Base-by-base conservation (phyloP, 306 rosid genomes). In the Amphicarpaea edgeworthii region DNA sequence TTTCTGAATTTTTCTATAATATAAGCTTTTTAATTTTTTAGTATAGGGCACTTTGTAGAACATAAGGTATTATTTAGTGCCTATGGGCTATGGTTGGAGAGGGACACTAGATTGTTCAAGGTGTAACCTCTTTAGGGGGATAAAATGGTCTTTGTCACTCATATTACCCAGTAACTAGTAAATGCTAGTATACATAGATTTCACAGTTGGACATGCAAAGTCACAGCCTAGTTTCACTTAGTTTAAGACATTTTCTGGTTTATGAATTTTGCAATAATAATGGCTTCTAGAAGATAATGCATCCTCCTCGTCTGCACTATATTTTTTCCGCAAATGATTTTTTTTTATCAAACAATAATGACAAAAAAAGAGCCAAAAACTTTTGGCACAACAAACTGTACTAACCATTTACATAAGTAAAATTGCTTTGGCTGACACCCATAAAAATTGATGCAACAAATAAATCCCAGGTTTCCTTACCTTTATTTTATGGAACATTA, bases 391-490 rank as follows among this genome's bases (percentile, higher is more conserved):
- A 54, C 51, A 57, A 42, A 68, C 28, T 9, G n/a, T 61, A 8
- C 20, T 7, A 5, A 26, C 23, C 45, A 28, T 28, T 77, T 47
- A 28, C 53, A 51, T 16, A 60, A 61, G 65, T 65, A 49, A 28
- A 28, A 61, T 50, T 73, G 77, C 57, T 70, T 70, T 40, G 38
- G 58, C 32, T 20, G 68, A 63, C 60, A 54, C 68, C 73, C 17
- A 64, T 8, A 19, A 51, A 62, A 72, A 40, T 15, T 42, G 1
- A 72, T 9, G 30, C 40, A 54, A 66, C 61, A 47, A 58, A 72
- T 47, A 38, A 65, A 38, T 12, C 68, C 57, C 40, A 77, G 49
- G 51, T 68, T 55, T 61, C 32, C 67, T 24, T 72, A 43, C 69
- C 12, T 20, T 71, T 51, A 70, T 5, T 20, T 71, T 51, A 70